A percentile compares a stretch with the other conserved stretches of the same genome.
These are phyloP conservation scores for Larix kaempferi DNA, from an alignment of 75 land plant species.

Conservation along the genomic window DNA sequence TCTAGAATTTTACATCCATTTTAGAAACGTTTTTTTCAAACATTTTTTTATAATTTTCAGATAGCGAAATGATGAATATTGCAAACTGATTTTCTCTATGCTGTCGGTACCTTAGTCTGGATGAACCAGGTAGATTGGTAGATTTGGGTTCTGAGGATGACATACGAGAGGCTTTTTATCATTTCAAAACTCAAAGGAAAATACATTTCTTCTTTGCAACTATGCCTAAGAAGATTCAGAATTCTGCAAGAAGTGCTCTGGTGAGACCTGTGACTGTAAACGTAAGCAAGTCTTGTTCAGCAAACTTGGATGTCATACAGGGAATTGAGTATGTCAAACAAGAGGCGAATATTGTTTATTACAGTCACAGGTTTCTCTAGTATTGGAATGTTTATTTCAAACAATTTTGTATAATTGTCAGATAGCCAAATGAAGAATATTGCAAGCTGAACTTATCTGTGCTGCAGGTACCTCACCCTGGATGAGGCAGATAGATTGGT, in stretches of 20 bases:
- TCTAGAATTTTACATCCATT: too few relatives aligned
- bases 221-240: slow-evolving; percentile 45
- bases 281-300: slow-evolving; percentile 92
- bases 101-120: slow-evolving; percentile 19
- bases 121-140: slow-evolving; percentile 35
- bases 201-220: slow-evolving; percentile 35
- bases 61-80: too few relatives aligned
- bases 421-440: too few relatives aligned
- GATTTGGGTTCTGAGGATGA: slow-evolving; percentile 42
- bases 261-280: slow-evolving; percentile 91
- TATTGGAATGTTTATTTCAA: slow-evolving; percentile 58
- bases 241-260: slow-evolving; percentile 80
- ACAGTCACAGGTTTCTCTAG: too few relatives aligned
- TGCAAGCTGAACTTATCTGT: background rate
- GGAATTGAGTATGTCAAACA: slow-evolving; percentile 96
- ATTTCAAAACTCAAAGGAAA: slow-evolving; percentile 36
- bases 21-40: too few relatives aligned
- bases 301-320: slow-evolving; percentile 93
- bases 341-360: slow-evolving; percentile 88
- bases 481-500: slow-evolving; percentile 91
- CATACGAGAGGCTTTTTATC: slow-evolving; percentile 34
- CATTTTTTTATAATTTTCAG: too few relatives aligned
- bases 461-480: slow-evolving; percentile 61
- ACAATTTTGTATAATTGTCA: too few relatives aligned
- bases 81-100: background rate